Conservation (phyloP, 495 filamentous ascomycete species). For the Thermothielavioides terrestris region DNA sequence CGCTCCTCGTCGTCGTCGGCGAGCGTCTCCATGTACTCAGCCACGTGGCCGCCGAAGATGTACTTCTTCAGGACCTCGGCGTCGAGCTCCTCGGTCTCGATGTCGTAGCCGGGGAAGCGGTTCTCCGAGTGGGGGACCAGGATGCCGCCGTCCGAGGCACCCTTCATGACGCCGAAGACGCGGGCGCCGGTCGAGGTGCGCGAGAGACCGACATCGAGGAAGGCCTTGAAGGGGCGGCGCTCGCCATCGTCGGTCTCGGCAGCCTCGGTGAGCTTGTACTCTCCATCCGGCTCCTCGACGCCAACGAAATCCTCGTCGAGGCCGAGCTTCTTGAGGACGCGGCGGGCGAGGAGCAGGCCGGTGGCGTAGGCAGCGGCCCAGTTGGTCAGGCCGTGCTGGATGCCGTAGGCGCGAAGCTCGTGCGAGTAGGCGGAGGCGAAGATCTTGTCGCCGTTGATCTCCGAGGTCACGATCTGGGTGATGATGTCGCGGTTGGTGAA, state of each 20-base stretch:
- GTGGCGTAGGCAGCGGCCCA: constrained; percentile 97
- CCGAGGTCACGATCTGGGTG: constrained; percentile 91
- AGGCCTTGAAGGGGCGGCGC: constrained; percentile 96
- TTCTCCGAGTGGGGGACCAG: constrained; percentile 96
- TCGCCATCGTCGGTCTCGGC: constrained; percentile 74
- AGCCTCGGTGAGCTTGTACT: constrained; percentile 88
- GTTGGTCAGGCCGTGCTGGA: constrained; percentile 98
- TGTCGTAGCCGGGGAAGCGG: constrained; percentile 97
- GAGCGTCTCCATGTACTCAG: constrained; percentile 99
- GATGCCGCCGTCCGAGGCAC: constrained; percentile 96
- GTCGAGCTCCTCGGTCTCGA: constrained; percentile 93
- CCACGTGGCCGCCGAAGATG: constrained; percentile 96
- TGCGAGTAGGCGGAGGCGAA: constrained; percentile 88
- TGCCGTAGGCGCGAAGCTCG: constrained; percentile 94
- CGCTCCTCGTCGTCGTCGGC: constrained; percentile 99
- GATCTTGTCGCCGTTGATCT: constrained; percentile 97
- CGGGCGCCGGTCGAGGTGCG: constrained; percentile 96
- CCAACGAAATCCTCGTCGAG: constrained; percentile 84
- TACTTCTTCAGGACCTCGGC: constrained; percentile 95
- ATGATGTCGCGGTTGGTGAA: constrained; percentile 99
- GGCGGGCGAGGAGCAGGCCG: constrained; percentile 92
- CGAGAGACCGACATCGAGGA: constrained; percentile 93
- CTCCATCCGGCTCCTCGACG: constrained; percentile 91
- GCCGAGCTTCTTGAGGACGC: constrained; percentile 90
- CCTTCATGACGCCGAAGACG: constrained; percentile 99